Evolutionary conservation across 2,329 filamentous ascomycete species (phyloP), one percentile per base, ranked within the genome.

Genomic region (Hypoxylon sp.): DNA sequence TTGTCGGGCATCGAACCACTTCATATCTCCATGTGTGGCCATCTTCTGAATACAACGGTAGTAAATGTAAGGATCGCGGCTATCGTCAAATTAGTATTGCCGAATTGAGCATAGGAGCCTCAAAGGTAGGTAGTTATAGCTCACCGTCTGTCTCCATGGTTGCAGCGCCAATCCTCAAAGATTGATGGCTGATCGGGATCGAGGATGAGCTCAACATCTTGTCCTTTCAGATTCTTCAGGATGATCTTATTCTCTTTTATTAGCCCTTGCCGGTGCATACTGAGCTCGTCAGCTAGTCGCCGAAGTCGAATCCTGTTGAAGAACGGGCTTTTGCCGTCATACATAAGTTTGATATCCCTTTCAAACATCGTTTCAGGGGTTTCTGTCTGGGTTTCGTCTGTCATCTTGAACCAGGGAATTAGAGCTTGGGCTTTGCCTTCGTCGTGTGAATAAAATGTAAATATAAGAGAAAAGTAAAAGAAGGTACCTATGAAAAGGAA

Each of bases 81-180:
- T 69, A n/a, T 27, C 22, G n/a, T 3, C 8, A 22, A 20, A 31
- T 68, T 49, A 68, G 61, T 31, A 55, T 55, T 10, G 35, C 35
- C 10, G 10, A 20, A 17, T 3, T 30, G 25, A n/a, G 11, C 7
- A 20, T 20, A 6, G 22, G 30, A 20, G 3, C 22, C 13, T 25
- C 20, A 25, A 35, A 1, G 22, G 2, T 17, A 6, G 4, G 11
- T 13, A 37, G 4, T 14, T 37, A 5, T 13, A 17, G 10, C 40
- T 61, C 53, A 69, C 66, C 46, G 56, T 35, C 50, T 57, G 6
- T 69, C 61, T 5, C 61, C 66, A 42, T 65, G 61, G 22, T 65
- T 44, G 6, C 66, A 69, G 20, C 63, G 54, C 5, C 1, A 8
- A 30, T 69, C 63, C 8, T 31, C 42, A 27, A 49, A 66, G 25